Conservation (phyloP, 2,329 filamentous ascomycete genomes). For the Sporothrix globosa region DNA sequence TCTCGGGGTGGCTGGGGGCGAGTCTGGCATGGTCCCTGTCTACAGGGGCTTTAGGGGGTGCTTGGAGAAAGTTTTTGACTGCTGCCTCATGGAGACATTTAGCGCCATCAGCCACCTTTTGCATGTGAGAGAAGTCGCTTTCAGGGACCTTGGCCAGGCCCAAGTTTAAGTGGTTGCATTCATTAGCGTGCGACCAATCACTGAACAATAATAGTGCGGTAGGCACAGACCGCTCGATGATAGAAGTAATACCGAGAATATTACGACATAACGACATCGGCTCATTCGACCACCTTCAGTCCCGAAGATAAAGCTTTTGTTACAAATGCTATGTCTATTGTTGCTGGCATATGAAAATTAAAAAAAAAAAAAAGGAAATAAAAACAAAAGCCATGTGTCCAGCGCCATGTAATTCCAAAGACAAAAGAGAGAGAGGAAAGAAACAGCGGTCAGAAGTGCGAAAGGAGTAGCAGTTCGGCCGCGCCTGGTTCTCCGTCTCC, state of each 20-base stretch:
- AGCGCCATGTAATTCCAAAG: slow-evolving; percentile 22
- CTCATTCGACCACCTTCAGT: background rate
- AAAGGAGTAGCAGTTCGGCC: background rate
- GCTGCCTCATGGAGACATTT: slow-evolving; percentile 9
- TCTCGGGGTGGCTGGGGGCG: slow-evolving; percentile 22
- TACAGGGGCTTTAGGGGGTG: background rate
- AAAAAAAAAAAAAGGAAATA: background rate
- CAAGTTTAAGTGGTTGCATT: slow-evolving; percentile 24
- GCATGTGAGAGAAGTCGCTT: slow-evolving; percentile 18
- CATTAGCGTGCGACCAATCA: background rate
- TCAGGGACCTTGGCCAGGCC: background rate
- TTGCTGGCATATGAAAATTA: background rate
- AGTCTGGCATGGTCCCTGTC: slow-evolving; percentile 1
- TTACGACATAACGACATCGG: no score
- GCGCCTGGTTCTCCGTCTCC: background rate
- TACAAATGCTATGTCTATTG: slow-evolving; percentile 5
- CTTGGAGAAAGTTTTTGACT: background rate
- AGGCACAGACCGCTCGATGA: background rate
- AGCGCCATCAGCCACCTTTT: background rate
- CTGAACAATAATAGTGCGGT: no score
- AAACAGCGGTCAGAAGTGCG: background rate
- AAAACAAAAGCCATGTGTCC: slow-evolving; percentile 1
- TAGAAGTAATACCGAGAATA: background rate
- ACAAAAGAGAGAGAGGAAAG: background rate
- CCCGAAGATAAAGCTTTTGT: background rate